A percentile compares a stretch with the other conserved stretches of the same genome.
Conservation (phyloP, 495 filamentous ascomycete species). For the Annulohypoxylon stygium region DNA sequence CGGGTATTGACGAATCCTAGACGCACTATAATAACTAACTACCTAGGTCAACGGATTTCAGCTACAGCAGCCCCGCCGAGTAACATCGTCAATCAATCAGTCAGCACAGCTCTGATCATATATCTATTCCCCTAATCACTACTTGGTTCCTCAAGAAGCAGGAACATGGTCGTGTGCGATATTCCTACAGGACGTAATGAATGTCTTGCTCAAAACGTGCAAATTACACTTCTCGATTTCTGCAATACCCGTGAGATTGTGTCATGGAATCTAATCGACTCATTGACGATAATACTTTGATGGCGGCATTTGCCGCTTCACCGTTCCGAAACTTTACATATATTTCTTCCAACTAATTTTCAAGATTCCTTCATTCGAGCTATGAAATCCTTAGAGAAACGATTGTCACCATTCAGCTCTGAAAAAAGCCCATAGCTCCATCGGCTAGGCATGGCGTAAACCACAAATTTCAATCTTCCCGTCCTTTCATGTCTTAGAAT, state of each 20-base stretch:
- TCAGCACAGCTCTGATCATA: not conserved
- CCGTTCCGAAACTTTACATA: not conserved
- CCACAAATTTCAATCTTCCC: constrained; percentile 4
- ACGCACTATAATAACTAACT: not conserved
- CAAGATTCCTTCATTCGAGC: not conserved
- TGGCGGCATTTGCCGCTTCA: not conserved
- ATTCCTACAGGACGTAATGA: constrained; percentile 12
- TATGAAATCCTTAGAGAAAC: not conserved
- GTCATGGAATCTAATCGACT: constrained; percentile 10
- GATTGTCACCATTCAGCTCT: not conserved
- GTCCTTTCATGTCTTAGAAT: constrained; percentile 8
- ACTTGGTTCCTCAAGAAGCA: not conserved
- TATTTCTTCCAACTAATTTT: not conserved
- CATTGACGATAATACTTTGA: not conserved
- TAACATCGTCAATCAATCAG: not conserved
- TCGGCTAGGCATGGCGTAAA: constrained; percentile 11
- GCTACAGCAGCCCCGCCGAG: not conserved
- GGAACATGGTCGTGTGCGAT: constrained; percentile 7
- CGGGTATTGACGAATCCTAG: constrained; percentile 3
- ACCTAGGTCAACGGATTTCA: not conserved
- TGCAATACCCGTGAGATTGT: not conserved
- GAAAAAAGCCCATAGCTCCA: constrained; percentile 8
- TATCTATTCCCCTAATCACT: constrained; percentile 16
- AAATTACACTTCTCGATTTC: constrained; percentile 11
- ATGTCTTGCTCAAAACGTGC: constrained; percentile 34